Evolutionary conservation across 306 rosid genomes (phyloP).

Genomic region (Sphenostylis stenocarpa): DNA sequence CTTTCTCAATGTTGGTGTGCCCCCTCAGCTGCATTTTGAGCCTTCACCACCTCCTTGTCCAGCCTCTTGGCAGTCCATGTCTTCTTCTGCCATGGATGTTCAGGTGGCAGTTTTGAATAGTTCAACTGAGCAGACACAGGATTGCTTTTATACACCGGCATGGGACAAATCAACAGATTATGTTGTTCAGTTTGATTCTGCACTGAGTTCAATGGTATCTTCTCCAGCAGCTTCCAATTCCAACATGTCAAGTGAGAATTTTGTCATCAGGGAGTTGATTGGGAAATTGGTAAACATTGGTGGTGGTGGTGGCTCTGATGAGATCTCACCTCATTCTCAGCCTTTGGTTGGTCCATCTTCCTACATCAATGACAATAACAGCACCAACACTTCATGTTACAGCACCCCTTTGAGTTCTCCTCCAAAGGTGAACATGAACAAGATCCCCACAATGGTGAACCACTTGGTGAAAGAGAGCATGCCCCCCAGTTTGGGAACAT

Average conservation of each 20-base stretch:
- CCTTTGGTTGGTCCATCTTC: constrained; percentile 28
- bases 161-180: constrained; percentile 56
- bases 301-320: constrained; percentile 55
- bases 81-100: constrained; percentile 54
- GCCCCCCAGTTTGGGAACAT: constrained; percentile 36
- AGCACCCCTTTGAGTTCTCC: constrained; percentile 70
- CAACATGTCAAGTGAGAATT: constrained; percentile 55
- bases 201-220: constrained; percentile 71
- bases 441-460: constrained; percentile 13
- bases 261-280: constrained; percentile 62
- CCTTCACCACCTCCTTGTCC: constrained; percentile 34
- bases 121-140: constrained; percentile 47
- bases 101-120: constrained; percentile 46
- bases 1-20: constrained; percentile 51
- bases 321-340: constrained; percentile 52
- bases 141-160: constrained; percentile 50
- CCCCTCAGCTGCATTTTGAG: constrained; percentile 49
- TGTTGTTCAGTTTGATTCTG: constrained; percentile 60
- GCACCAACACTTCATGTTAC: constrained; percentile 59
- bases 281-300: constrained; percentile 74
- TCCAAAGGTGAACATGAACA: constrained; percentile 46
- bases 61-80: constrained; percentile 57
- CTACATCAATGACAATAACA: constrained; percentile 43
- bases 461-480: constrained; percentile 41
- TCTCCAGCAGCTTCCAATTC: constrained; percentile 80